A percentile compares a stretch with the other conserved stretches of the same genome.
Conservation (phyloP, 345 rosid genomes). For the Hirschfeldia incana region DNA sequence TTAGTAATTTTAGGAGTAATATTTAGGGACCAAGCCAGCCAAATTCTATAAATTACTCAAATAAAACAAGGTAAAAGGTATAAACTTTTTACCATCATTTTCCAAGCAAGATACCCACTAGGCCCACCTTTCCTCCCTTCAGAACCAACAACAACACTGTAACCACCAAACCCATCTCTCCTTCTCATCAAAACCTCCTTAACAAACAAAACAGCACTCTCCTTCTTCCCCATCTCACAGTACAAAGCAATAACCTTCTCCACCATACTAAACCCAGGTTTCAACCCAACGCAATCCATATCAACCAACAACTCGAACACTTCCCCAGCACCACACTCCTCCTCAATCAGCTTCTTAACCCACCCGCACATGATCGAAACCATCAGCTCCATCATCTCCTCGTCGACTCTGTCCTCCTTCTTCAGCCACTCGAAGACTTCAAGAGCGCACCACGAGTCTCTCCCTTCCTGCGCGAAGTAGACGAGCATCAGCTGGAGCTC, state of each 20-base stretch:
- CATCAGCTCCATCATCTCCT: constrained; percentile 94
- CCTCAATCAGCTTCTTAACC: constrained; percentile 74
- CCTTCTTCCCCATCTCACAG: constrained; percentile 71
- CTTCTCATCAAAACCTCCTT: constrained; percentile 68
- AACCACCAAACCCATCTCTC: constrained; percentile 42
- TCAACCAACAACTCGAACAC: constrained; percentile 78
- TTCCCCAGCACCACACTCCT: constrained; percentile 57
- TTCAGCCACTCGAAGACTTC: constrained; percentile 94
- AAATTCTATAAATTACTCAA: not conserved
- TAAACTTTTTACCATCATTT: constrained; percentile 65
- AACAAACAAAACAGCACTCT: constrained; percentile 62
- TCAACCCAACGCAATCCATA: constrained; percentile 90
- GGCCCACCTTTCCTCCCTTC: constrained; percentile 82
- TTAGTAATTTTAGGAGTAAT: too few relatives aligned
- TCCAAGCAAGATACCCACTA: constrained; percentile 91
- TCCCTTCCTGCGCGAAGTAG: constrained; percentile 91
- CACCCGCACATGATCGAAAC: constrained; percentile 88
- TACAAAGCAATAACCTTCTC: constrained; percentile 92
- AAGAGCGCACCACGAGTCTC: constrained; percentile 94
- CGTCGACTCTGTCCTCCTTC: constrained; percentile 78
- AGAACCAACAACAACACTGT: constrained; percentile 38
- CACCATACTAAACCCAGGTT: constrained; percentile 86
- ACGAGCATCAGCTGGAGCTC: constrained; percentile 82
- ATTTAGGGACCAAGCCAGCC: too few relatives aligned
- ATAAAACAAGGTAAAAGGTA: not conserved